Evolutionary conservation across 2,329 filamentous ascomycete species (phyloP).

Genomic region (Sclerotinia nivalis): DNA sequence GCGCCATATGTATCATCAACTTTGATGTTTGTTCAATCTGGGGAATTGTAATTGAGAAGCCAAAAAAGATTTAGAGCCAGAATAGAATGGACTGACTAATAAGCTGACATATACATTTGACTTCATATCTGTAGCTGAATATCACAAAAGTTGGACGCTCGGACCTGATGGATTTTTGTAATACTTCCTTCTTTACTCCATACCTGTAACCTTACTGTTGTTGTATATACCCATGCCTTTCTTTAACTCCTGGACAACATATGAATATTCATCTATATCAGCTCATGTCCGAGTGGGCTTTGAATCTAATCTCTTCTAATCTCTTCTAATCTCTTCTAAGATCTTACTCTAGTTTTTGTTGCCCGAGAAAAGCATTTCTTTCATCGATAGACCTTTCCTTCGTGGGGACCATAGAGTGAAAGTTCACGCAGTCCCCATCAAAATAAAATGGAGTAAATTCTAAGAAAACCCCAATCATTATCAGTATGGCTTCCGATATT

Average conservation of each 20-base stretch:
- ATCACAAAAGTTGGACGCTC: not conserved
- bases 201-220: too few species aligned
- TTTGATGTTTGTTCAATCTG: constrained; percentile 4
- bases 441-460: not conserved
- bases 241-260: not conserved
- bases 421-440: not conserved
- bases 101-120: not conserved
- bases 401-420: not conserved
- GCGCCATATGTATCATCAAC: not conserved
- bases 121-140: too few species aligned
- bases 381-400: not conserved
- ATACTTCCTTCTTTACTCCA: too few species aligned
- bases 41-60: not conserved
- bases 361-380: not conserved
- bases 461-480: not conserved
- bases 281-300: not conserved
- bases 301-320: too few species aligned
- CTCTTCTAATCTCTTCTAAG: too few species aligned
- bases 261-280: too few species aligned
- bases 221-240: not conserved
- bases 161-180: not conserved
- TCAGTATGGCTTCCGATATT: not conserved
- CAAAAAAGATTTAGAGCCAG: not conserved
- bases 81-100: constrained; percentile 5
- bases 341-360: not conserved